Conservation (phyloP, 352 stramenopile genomes). For the Globisporangium cederbergense region DNA sequence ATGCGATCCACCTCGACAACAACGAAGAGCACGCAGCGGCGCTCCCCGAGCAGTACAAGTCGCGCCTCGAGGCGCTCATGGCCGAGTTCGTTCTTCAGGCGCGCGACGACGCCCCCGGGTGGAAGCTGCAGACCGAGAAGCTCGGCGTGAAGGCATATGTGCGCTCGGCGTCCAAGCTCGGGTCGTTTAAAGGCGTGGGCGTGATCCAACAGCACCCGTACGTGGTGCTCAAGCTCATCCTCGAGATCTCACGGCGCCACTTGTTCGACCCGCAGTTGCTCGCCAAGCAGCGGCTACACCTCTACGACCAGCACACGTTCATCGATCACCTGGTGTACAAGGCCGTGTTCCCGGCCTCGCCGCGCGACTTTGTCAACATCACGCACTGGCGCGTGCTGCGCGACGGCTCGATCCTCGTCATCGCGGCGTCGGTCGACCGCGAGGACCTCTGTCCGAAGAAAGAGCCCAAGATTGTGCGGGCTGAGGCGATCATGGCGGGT, state of each 20-base stretch:
- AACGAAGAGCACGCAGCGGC: constrained; percentile 18
- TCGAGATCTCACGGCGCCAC: constrained; percentile 45
- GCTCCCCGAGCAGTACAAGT: constrained; percentile 32
- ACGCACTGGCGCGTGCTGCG: constrained; percentile 68
- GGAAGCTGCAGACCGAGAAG: constrained; percentile 60
- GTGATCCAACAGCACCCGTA: constrained; percentile 52
- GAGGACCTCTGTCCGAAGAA: constrained; percentile 36
- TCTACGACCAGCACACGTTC: constrained; percentile 72
- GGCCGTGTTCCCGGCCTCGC: constrained; percentile 49
- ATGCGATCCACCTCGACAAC: constrained; percentile 11
- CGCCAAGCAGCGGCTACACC: constrained; percentile 37
- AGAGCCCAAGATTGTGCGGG: constrained; percentile 50
- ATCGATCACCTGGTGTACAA: constrained; percentile 74
- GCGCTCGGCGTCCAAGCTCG: constrained; percentile 34
- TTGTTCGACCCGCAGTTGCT: constrained; percentile 59
- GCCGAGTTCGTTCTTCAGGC: constrained; percentile 56
- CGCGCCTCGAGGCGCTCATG: constrained; percentile 52
- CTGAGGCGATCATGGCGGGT: constrained; percentile 47
- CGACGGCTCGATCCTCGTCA: constrained; percentile 51
- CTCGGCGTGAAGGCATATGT: constrained; percentile 57
- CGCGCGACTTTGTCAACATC: constrained; percentile 64
- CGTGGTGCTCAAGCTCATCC: constrained; percentile 50
- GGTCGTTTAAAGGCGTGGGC: constrained; percentile 53
- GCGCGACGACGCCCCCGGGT: constrained; percentile 43
- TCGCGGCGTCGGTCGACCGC: constrained; percentile 40